Base-by-base conservation (phyloP, 495 filamentous ascomycete species). In the Aspergillus sclerotioniger region DNA sequence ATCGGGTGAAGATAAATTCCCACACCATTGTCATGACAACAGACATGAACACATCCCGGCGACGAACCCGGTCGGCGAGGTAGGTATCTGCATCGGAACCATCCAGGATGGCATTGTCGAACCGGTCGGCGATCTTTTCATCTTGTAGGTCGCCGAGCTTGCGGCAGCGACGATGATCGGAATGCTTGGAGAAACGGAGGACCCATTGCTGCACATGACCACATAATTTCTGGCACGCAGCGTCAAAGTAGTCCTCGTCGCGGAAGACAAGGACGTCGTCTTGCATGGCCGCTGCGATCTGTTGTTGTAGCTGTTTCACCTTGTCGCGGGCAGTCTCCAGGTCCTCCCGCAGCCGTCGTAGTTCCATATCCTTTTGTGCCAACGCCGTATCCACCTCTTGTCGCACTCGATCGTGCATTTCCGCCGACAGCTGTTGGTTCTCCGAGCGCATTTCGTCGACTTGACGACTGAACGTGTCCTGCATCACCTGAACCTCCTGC, bases 11-110 rank as follows among this genome's bases (percentile, higher is more conserved):
- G 67, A 98, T 86, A 66, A 90, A 96, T 68, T 98, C 93, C 91
- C 91, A 97, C 35, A 98, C 84, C 90, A 98, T 96, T 45, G 86
- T 92, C 91, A 97, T 98, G 60, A 91, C 87, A 62, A 98, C 89
- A 21, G 90, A 92, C 89, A 96, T 96, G 76, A 98, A 95, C 33
- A 97, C 88, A 74, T 96, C 90, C 35, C 91, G 85, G 51, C 94
- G 85, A 57, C 83, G 84, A 52, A 94, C 87, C 44, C 95, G 88
- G 67, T 98, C 95, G 59, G 80, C 80, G 12, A 98, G 84, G 68
- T 92, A 92, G 51, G 75, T 75, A 64, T 98, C 90, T 20, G 93
- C 90, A 65, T 96, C 92, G 33, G 90, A 88, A 55, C 92, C 94
- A 70, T 98, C 94, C 39, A 98, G 82, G 54, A 98, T 86, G 49